Evolutionary conservation across 2,329 filamentous ascomycete species (phyloP).

Genomic region (Alternaria rosae): DNA sequence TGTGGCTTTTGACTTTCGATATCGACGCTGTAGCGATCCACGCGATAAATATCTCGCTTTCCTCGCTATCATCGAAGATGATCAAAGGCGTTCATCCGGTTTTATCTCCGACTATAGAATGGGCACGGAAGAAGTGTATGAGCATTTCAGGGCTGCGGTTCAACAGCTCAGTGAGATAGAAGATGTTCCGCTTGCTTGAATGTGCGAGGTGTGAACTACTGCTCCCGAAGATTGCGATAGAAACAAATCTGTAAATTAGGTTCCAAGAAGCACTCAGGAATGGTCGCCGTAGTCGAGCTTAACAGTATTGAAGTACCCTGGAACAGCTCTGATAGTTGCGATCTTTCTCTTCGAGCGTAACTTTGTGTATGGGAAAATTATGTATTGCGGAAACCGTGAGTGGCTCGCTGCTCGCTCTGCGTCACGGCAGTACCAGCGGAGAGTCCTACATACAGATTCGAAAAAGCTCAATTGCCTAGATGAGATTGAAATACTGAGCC

Average conservation of each 20-base stretch:
- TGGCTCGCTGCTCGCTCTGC: not conserved
- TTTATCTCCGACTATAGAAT: not conserved
- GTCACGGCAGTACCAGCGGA: fast-evolving
- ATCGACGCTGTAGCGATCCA: not conserved
- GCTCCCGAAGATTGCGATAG: too few relatives aligned
- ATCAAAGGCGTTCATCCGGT: not conserved
- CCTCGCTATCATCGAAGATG: not conserved
- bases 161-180: not conserved
- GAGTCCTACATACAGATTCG: not conserved
- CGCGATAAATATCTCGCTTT: not conserved
- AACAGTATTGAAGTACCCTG: too few relatives aligned
- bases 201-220: too few relatives aligned
- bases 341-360: not conserved
- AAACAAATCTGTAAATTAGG: too few relatives aligned
- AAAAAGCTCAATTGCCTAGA: not conserved
- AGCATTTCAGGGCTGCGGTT: not conserved
- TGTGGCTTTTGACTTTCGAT: not conserved
- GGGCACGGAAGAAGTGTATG: not conserved
- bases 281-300: too few relatives aligned
- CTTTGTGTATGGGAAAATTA: too few relatives aligned
- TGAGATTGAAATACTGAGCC: not conserved
- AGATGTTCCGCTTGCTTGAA: not conserved
- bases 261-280: too few relatives aligned
- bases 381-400: not conserved
- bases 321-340: not conserved